Evolutionary conservation across 768 basidiomycete genomes (phyloP).

Genomic region (Leccinum ochraceum): DNA sequence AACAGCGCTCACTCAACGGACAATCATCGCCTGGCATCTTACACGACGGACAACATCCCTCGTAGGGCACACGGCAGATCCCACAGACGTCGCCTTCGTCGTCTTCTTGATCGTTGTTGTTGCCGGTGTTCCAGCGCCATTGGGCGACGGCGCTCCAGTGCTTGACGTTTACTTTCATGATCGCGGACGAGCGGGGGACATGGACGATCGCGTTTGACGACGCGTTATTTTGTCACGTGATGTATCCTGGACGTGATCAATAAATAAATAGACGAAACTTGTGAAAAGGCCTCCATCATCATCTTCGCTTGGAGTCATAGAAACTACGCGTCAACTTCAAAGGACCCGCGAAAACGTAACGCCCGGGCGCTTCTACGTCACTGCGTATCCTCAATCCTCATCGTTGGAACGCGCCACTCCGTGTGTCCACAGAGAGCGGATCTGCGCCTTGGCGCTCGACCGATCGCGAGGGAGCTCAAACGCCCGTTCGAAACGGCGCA

Average conservation of each 20-base stretch:
- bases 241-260: neutral
- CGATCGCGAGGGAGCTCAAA: neutral
- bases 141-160: conserved; percentile 87
- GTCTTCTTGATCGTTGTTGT: conserved; percentile 36
- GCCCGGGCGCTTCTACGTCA: neutral
- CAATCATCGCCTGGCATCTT: conserved; percentile 97
- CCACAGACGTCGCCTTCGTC: conserved; percentile 74
- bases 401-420: neutral
- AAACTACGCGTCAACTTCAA: too few relatives aligned
- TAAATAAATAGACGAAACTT: too few relatives aligned
- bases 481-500: neutral
- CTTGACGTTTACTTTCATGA: conserved; percentile 79
- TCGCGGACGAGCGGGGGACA: neutral
- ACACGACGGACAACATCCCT: conserved; percentile 94
- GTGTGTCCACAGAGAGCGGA: neutral
- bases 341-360: too few relatives aligned
- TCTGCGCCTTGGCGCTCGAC: too few relatives aligned
- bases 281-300: too few relatives aligned
- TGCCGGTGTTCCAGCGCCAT: conserved; percentile 79
- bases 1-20: conserved; percentile 68
- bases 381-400: neutral
- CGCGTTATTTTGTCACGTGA: neutral
- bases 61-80: conserved; percentile 89
- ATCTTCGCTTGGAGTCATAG: too few relatives aligned
- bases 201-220: neutral